These are phyloP conservation scores for Trichoderma harzianum DNA, from an alignment of 2,329 filamentous ascomycete species.

Conservation along the genomic window DNA sequence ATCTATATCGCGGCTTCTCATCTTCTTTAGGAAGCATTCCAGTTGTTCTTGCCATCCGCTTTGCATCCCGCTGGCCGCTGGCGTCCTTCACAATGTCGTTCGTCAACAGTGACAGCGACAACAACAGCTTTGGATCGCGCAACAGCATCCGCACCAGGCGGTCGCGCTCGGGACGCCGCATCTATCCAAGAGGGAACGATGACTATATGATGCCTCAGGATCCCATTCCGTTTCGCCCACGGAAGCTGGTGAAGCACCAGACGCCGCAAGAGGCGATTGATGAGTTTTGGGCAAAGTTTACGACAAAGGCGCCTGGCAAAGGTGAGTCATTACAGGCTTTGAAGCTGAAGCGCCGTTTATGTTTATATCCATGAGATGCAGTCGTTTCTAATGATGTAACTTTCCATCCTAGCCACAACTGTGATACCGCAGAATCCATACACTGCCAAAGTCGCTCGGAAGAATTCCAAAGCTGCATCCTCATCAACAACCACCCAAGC, in stretches of 20 bases:
- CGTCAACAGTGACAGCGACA: slow-evolving; percentile 10
- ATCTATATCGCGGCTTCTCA: background rate
- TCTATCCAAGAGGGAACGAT: background rate
- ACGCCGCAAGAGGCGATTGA: slow-evolving; percentile 66
- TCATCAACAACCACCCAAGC: slow-evolving; percentile 55
- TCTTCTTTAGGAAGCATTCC: background rate
- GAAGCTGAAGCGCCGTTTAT: background rate
- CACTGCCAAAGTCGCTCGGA: slow-evolving; percentile 56
- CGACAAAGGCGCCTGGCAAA: slow-evolving; percentile 67
- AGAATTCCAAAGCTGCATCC: slow-evolving; percentile 50
- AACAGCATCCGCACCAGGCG: background rate
- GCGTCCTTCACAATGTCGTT: background rate
- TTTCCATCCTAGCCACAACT: slow-evolving; percentile 52
- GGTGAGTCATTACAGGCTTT: slow-evolving; percentile 35
- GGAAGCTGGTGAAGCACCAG: slow-evolving; percentile 42
- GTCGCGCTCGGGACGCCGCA: background rate
- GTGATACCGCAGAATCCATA: slow-evolving; percentile 68
- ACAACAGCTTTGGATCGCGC: background rate
- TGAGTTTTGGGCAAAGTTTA: slow-evolving; percentile 71
- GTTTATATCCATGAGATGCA: too few species aligned
- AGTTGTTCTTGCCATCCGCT: background rate
- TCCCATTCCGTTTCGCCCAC: background rate
- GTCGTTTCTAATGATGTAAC: background rate
- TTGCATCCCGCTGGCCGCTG: background rate
- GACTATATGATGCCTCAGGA: background rate